Percentiles rank a stretch among this genome's conserved stretches.
These are phyloP conservation scores for Discostella pseudostelligera DNA, from an alignment of 108 stramenopile species.

Conservation along the genomic window DNA sequence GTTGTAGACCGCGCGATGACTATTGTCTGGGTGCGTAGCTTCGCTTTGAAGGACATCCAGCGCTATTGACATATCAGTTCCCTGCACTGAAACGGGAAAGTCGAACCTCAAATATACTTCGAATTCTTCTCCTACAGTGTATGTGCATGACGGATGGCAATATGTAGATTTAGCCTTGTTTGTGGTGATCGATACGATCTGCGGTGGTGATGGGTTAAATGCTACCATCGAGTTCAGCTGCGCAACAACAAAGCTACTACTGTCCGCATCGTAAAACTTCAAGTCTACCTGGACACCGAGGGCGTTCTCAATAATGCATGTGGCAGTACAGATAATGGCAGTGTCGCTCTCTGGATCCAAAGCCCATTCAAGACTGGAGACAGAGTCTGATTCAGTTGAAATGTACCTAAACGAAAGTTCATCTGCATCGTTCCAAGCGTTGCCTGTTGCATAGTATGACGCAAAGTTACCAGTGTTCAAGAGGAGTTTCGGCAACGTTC, in stretches of 20 bases:
- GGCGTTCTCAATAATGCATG: slow-evolving; percentile 24
- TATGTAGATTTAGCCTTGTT: slow-evolving; percentile 39
- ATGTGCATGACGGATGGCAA: slow-evolving; percentile 41
- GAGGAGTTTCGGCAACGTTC: slow-evolving; percentile 6
- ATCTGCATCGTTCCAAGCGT: slow-evolving; percentile 19
- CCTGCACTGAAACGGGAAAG: slow-evolving; percentile 18
- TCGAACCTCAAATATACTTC: slow-evolving; percentile 25
- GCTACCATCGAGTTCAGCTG: slow-evolving; percentile 8
- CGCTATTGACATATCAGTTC: slow-evolving; percentile 16
- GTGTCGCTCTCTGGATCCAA: slow-evolving; percentile 22
- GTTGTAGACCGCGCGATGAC: slow-evolving; percentile 9
- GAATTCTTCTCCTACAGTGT: slow-evolving; percentile 50
- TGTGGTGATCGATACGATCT: slow-evolving; percentile 22
- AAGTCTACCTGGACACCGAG: slow-evolving; percentile 20
- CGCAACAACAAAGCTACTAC: slow-evolving; percentile 3
- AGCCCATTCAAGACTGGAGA: slow-evolving; percentile 24
- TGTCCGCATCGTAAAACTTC: slow-evolving; percentile 10
- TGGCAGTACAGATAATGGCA: slow-evolving; percentile 19
- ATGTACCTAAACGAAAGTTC: slow-evolving; percentile 23
- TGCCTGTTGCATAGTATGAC: slow-evolving; percentile 19
- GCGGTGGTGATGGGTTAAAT: slow-evolving; percentile 33
- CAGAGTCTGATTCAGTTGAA: slow-evolving; percentile 10
- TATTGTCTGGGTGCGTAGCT: not conserved
- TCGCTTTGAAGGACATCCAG: slow-evolving; percentile 22
- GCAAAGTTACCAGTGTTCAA: slow-evolving; percentile 25